A percentile compares a stretch with the other conserved stretches of the same genome.
phyloP scores from a whole-genome alignment of 140 eudicot genomes.

The Stevia rebaudiana region DNA sequence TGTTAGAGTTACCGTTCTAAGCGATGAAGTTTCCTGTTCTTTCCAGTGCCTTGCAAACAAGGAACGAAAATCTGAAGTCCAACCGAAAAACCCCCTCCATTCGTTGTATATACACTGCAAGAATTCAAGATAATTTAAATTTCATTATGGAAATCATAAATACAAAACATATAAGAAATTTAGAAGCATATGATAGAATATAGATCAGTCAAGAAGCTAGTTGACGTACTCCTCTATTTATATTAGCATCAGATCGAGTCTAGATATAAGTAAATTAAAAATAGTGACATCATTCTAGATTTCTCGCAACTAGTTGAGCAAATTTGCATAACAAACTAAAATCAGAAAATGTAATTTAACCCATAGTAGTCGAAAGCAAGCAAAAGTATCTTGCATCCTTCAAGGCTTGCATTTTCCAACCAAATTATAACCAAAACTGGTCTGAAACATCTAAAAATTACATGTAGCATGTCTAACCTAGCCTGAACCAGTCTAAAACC shows the following conservation, averaged over 20 bases:
- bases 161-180: neutral
- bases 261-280: neutral
- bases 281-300: neutral
- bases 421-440: too few relatives aligned
- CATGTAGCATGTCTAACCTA: too few relatives aligned
- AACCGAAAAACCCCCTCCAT: constrained; percentile 74
- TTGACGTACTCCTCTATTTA: neutral
- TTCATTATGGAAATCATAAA: neutral
- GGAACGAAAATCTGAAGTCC: constrained; percentile 74
- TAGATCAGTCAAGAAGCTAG: constrained; percentile 10
- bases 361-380: neutral
- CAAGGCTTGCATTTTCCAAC: too few relatives aligned
- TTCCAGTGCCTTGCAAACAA: constrained; percentile 55
- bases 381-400: too few relatives aligned
- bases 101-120: constrained; percentile 82
- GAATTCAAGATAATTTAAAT: constrained; percentile 6
- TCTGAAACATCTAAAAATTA: too few relatives aligned
- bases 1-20: constrained; percentile 54
- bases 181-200: neutral
- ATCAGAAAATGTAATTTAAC: neutral
- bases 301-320: neutral
- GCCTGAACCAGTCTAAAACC: too few relatives aligned
- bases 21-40: constrained; percentile 51
- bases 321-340: neutral
- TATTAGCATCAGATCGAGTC: constrained; percentile 4